Conservation (phyloP, 345 rosid species). For the Bruguiera parviflora region DNA sequence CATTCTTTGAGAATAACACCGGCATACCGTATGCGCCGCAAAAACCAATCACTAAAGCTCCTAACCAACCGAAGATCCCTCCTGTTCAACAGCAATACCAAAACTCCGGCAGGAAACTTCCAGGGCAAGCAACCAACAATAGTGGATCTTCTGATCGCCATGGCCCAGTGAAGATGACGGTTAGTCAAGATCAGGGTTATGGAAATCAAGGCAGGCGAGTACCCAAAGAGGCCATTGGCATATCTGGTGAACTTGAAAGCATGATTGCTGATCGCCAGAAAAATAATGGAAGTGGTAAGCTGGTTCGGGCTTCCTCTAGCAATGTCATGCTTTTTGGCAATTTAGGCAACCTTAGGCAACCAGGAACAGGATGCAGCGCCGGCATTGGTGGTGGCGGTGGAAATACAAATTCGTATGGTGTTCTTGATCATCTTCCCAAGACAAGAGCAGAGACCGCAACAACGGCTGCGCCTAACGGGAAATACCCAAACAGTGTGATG, state of each 20-base stretch:
- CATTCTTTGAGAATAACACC: constrained; percentile 19
- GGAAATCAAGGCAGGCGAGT: constrained; percentile 43
- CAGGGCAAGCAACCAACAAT: constrained; percentile 8
- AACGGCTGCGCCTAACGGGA: constrained; percentile 16
- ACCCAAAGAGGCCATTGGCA: constrained; percentile 51
- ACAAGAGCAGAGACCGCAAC: constrained; percentile 15
- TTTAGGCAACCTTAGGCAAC: constrained; percentile 39
- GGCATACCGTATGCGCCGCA: constrained; percentile 16
- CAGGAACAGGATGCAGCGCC: too few species aligned
- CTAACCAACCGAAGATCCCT: constrained; percentile 30
- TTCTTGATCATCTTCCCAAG: constrained; percentile 25
- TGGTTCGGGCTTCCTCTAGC: constrained; percentile 86
- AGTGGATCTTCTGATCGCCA: neutral
- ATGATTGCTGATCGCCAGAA: constrained; percentile 74
- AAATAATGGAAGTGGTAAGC: constrained; percentile 36
- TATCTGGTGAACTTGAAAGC: constrained; percentile 88
- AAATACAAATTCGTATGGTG: constrained; percentile 14
- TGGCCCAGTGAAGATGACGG: neutral
- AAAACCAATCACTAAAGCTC: constrained; percentile 31
- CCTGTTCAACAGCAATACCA: constrained; percentile 13
- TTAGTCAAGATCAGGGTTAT: constrained; percentile 21
- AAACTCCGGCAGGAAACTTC: constrained; percentile 10
- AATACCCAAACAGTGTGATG: constrained; percentile 39
- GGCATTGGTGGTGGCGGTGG: constrained; percentile 23
- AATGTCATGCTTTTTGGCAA: constrained; percentile 70